Base-by-base conservation (phyloP, 345 rosid species). In the Conringia planisiliqua region DNA sequence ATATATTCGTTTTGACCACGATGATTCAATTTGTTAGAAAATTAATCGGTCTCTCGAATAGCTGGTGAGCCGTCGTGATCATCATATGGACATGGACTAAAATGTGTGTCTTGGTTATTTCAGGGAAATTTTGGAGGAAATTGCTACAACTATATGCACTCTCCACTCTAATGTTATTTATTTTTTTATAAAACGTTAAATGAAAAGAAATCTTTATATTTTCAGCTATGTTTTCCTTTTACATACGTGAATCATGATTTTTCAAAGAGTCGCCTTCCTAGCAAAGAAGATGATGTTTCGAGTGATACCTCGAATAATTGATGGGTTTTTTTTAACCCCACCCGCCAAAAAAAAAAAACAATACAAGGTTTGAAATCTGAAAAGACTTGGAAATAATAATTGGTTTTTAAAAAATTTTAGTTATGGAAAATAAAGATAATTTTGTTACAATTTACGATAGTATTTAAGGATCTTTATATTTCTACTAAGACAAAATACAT, bases 71-170 rank as follows among this genome's bases (percentile, higher is more conserved):
- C 10, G 17, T 76, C 75, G 6, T 69, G 55, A 35, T 76, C 79
- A 69, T 43, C 64, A 69, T 62, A 62, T 76, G 74, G 2, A 69
- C 75, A 43, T 70, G 57, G 33, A 76, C 17, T 30, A 51, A 52
- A 20, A 6, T 61, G 69, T 42, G 17, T 70, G 6, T 52, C 10
- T 35, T 22, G 27, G 58, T 54, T 52, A 52, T 69, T 76, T 62
- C 79, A 76, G 2, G 4, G 79, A 76, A 76, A 69, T 12, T 51
- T 26, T 69, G 30, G 57, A n/a, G 24, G 79, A 76, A 76, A 56
- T 76, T 76, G 40, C 70, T 52, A 2, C 40, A 61, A 33, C 17
- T 52, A 6, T 52, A 6, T 52, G 8, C 58, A 57, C n/a, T 66
- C 40, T 16, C 17, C 39, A 22, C 58, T 55, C 29, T n/a, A n/a